These are phyloP conservation scores for Fusarium hostae DNA, from an alignment of 2,329 filamentous ascomycete genomes.

Conservation along the genomic window DNA sequence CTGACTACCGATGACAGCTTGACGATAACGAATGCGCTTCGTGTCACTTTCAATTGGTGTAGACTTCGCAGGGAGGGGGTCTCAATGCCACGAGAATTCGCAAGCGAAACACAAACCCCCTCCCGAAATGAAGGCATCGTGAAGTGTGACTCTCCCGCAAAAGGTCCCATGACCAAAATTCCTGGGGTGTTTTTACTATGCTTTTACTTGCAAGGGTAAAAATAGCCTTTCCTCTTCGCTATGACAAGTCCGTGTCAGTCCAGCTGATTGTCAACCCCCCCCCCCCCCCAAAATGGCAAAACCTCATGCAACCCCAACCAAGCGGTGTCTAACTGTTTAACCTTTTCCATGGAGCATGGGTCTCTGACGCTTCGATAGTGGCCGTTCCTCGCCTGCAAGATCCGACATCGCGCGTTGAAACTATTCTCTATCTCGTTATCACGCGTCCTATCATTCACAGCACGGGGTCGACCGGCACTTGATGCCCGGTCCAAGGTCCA, in stretches of 20 bases:
- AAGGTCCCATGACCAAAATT: constrained; percentile 22
- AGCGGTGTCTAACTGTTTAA: constrained; percentile 3
- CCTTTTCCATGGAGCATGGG: neutral
- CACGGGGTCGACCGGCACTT: constrained; percentile 29
- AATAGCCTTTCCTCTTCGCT: constrained; percentile 2
- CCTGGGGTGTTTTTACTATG: constrained; percentile 15
- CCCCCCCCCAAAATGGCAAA: no score
- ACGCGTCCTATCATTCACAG: constrained; percentile 23
- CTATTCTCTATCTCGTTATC: constrained; percentile 13
- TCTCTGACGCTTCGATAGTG: constrained; percentile 2
- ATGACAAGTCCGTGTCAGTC: neutral
- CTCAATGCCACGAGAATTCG: neutral
- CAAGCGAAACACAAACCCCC: neutral
- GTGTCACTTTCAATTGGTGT: neutral
- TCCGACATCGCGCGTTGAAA: constrained; percentile 20
- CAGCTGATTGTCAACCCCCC: constrained; percentile 18
- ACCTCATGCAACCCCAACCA: constrained; percentile 9
- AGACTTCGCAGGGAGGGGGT: neutral
- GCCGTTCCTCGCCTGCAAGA: constrained; percentile 10
- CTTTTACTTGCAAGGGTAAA: neutral
- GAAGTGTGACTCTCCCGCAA: constrained; percentile 30
- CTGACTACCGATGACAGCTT: neutral
- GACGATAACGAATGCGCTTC: neutral
- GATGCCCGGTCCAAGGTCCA: constrained; percentile 28
- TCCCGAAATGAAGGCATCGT: constrained; percentile 23